phyloP scores from a whole-genome alignment of 2,329 filamentous ascomycete species.

The Talaromyces marneffei region DNA sequence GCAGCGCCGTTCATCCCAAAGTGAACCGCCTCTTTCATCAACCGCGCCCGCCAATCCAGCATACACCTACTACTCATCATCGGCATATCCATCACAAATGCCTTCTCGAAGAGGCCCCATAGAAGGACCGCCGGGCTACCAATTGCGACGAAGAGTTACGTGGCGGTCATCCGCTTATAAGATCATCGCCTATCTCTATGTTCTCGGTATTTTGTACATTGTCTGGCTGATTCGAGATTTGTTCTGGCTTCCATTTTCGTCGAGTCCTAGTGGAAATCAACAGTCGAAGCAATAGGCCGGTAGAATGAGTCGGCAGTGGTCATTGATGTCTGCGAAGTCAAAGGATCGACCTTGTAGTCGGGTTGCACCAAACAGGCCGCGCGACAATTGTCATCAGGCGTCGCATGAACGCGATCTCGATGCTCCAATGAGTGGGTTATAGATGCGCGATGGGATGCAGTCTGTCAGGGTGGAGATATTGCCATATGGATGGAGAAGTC shows the following conservation, averaged over 20 bases:
- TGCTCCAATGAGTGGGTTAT: neutral
- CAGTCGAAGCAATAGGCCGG: neutral
- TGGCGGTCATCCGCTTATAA: slow-evolving; percentile 41
- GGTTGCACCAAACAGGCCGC: neutral
- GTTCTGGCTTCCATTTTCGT: slow-evolving; percentile 31
- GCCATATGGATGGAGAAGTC: neutral
- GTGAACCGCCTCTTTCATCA: slow-evolving; percentile 25
- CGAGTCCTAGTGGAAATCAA: neutral
- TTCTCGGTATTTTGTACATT: slow-evolving; percentile 36
- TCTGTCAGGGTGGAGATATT: neutral
- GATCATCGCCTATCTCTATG: slow-evolving; percentile 37
- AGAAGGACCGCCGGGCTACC: slow-evolving; percentile 36
- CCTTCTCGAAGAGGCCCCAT: slow-evolving; percentile 33
- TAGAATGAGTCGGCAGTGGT: neutral
- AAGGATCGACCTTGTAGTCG: neutral
- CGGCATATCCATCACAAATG: slow-evolving; percentile 19
- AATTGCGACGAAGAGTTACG: slow-evolving; percentile 36
- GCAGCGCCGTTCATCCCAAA: slow-evolving; percentile 34
- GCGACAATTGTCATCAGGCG: neutral
- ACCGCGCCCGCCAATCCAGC: slow-evolving; percentile 27
- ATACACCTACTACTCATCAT: slow-evolving; percentile 29
- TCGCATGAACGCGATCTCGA: neutral
- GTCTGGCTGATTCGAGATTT: slow-evolving; percentile 38
- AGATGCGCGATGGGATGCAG: neutral
- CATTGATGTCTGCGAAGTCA: neutral